Evolutionary conservation across 169 alveolate species (phyloP).

Genomic region (Toxoplasma gondii): DNA sequence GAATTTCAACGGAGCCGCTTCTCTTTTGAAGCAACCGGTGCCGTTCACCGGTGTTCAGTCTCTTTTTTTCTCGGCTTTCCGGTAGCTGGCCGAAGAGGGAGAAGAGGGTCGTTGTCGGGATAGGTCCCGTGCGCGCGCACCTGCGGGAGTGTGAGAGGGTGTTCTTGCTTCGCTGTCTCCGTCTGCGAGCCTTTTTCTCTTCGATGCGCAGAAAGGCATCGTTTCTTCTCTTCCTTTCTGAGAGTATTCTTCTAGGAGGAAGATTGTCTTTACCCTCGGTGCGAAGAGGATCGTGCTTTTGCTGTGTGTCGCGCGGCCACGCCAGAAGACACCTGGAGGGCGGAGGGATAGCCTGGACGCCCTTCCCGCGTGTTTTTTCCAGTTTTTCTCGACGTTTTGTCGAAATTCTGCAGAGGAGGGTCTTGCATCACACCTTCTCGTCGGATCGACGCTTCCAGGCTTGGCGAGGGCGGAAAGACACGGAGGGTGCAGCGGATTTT

Average conservation of each 20-base stretch:
- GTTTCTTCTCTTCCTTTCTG: neutral
- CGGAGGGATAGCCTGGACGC: neutral
- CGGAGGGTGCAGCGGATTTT: neutral
- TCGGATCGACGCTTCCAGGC: neutral
- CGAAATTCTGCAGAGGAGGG: neutral
- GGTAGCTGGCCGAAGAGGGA: neutral
- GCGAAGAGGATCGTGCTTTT: too few species aligned
- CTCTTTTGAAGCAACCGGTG: neutral
- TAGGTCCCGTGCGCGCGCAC: constrained; percentile 2
- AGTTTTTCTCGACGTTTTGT: too few species aligned
- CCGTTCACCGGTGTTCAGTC: too few species aligned
- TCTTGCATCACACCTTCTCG: neutral
- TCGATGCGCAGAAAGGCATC: neutral
- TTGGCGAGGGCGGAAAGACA: neutral
- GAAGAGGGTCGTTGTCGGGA: neutral
- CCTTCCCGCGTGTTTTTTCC: neutral
- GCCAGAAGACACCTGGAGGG: too few species aligned
- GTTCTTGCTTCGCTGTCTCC: neutral
- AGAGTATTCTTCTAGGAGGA: too few species aligned
- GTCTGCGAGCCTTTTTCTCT: neutral
- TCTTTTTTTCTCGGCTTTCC: too few species aligned
- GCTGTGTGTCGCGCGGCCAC: too few species aligned
- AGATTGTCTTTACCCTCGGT: too few species aligned
- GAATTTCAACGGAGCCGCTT: neutral
- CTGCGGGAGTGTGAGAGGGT: neutral